Conservation (phyloP, 352 stramenopile genomes). For the Phytophthora pseudosyringae region DNA sequence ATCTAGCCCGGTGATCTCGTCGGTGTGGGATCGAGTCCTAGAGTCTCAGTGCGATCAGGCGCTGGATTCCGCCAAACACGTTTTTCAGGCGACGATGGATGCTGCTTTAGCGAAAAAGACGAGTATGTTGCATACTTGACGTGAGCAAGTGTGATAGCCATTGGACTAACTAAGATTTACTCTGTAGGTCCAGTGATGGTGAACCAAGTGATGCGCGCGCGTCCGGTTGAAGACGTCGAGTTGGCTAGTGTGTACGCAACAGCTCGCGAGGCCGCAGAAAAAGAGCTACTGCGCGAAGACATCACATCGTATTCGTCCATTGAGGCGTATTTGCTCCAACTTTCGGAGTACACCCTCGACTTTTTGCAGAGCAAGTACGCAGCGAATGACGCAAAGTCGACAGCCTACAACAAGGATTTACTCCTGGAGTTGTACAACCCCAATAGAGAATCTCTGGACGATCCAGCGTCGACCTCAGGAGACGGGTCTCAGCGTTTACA, state of each 20-base stretch:
- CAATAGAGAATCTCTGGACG: slow-evolving; percentile 17
- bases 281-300: slow-evolving; percentile 50
- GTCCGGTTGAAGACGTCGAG: slow-evolving; percentile 49
- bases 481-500: slow-evolving; percentile 49
- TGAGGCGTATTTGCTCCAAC: slow-evolving; percentile 47
- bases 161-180: slow-evolving; percentile 10
- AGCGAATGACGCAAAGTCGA: slow-evolving; percentile 46
- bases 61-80: slow-evolving; percentile 58
- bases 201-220: slow-evolving; percentile 29
- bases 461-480: slow-evolving; percentile 13
- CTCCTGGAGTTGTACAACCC: slow-evolving; percentile 50
- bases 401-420: slow-evolving; percentile 52
- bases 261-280: slow-evolving; percentile 37
- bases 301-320: slow-evolving; percentile 46
- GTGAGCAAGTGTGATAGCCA: background rate
- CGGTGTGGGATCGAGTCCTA: slow-evolving; percentile 83
- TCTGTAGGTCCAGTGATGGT: slow-evolving; percentile 37
- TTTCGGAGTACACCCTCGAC: slow-evolving; percentile 59
- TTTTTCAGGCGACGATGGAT: slow-evolving; percentile 51
- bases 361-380: slow-evolving; percentile 37
- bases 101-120: slow-evolving; percentile 33
- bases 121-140: slow-evolving; percentile 36
- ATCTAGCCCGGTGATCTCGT: slow-evolving; percentile 77
- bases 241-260: slow-evolving; percentile 42
- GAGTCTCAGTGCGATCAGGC: slow-evolving; percentile 73